Evolutionary conservation across 2,329 filamentous ascomycete species (phyloP).

Genomic region (Arthrobotrys megalospora): DNA sequence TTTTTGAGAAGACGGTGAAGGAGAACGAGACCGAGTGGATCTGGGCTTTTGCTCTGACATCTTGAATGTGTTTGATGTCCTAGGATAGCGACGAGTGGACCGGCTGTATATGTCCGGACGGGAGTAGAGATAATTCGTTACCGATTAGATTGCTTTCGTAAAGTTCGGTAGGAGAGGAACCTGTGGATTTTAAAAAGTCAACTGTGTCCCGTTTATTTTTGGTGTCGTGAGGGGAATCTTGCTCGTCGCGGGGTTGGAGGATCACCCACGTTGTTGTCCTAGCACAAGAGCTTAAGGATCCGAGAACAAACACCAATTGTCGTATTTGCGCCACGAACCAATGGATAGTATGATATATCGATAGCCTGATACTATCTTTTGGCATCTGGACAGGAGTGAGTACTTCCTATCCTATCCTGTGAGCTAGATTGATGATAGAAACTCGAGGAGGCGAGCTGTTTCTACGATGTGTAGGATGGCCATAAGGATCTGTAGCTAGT

Average conservation of each 20-base stretch:
- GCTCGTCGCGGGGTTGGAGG: neutral
- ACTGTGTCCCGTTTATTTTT: neutral
- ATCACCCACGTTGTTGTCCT: neutral
- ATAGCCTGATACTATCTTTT: too few species aligned
- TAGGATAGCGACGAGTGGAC: neutral
- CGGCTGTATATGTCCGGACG: neutral
- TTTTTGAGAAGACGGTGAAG: neutral
- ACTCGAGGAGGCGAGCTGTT: neutral
- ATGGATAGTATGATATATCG: too few species aligned
- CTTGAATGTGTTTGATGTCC: neutral
- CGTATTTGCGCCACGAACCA: too few species aligned
- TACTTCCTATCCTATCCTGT: too few species aligned
- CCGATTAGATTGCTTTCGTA: too few species aligned
- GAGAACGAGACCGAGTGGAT: neutral
- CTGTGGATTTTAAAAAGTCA: neutral
- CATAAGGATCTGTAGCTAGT: constrained; percentile 2
- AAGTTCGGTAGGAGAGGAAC: too few species aligned
- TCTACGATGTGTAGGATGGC: constrained; percentile 2
- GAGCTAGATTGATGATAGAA: too few species aligned
- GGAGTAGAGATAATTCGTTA: too few species aligned
- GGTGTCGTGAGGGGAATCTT: neutral
- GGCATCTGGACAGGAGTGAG: too few species aligned
- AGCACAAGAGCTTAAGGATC: neutral
- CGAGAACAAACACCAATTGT: neutral
- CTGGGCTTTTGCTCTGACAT: neutral